These are phyloP conservation scores for Amorphotheca resinae DNA, from an alignment of 495 filamentous ascomycete species.

Conservation along the genomic window DNA sequence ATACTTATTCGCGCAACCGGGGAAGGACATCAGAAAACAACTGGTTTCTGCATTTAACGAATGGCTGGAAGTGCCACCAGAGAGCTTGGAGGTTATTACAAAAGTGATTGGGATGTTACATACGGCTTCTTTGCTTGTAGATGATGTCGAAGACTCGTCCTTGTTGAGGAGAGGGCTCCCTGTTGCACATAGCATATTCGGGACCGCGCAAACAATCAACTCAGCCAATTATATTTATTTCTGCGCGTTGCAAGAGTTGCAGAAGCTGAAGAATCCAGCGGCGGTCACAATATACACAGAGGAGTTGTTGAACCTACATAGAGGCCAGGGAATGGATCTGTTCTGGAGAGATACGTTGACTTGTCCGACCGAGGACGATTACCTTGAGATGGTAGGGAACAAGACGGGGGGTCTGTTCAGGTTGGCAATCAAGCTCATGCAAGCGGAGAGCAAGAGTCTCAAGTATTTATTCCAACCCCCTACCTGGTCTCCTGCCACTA, in stretches of 20 bases:
- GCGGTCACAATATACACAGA: slow-evolving; percentile 72
- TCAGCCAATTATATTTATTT: slow-evolving; percentile 97
- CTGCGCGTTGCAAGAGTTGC: slow-evolving; percentile 67
- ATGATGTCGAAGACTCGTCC: slow-evolving; percentile 84
- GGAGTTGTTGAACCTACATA: slow-evolving; percentile 86
- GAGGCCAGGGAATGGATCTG: slow-evolving; percentile 94
- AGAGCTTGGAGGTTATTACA: slow-evolving; percentile 69
- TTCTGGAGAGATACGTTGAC: slow-evolving; percentile 93
- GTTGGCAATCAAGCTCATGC: slow-evolving; percentile 91
- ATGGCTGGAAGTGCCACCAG: slow-evolving; percentile 74
- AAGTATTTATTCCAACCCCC: slow-evolving; percentile 29
- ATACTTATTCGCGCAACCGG: slow-evolving; percentile 73
- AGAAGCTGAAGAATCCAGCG: slow-evolving; percentile 58
- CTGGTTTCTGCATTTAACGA: slow-evolving; percentile 83
- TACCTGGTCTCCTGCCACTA: neutral
- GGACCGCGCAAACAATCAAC: slow-evolving; percentile 93
- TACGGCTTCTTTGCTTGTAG: slow-evolving; percentile 82
- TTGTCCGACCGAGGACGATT: slow-evolving; percentile 90
- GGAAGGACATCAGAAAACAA: slow-evolving; percentile 81
- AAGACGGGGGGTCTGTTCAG: slow-evolving; percentile 96
- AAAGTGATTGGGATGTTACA: slow-evolving; percentile 89
- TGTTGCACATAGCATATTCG: slow-evolving; percentile 90
- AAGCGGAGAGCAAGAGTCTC: slow-evolving; percentile 59
- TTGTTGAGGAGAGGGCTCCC: slow-evolving; percentile 76
- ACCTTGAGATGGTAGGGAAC: slow-evolving; percentile 97